Percentiles rank a stretch among this genome's conserved stretches.
Conservation (phyloP, 2,329 filamentous ascomycete genomes). For the Periconia sp. region DNA sequence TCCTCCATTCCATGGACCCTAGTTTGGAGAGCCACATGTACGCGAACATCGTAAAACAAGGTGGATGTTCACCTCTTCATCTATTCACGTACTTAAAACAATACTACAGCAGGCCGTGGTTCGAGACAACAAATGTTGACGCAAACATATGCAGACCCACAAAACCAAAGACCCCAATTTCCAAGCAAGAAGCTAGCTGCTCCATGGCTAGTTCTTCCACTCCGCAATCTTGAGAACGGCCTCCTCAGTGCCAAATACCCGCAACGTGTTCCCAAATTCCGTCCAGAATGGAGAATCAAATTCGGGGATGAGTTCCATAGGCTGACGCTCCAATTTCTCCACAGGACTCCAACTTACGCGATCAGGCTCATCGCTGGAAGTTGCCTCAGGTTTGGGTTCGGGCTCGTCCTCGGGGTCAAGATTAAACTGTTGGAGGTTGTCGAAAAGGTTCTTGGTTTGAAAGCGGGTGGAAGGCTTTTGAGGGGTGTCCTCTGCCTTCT, state of each 20-base stretch:
- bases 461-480: conserved; percentile 12
- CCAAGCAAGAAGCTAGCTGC: too few species aligned
- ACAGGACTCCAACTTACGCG: conserved; percentile 4
- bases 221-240: conserved; percentile 30
- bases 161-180: too few species aligned
- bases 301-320: conserved; percentile 54
- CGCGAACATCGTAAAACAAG: too few species aligned
- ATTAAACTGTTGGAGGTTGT: conserved; percentile 11
- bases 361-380: not conserved
- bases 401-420: conserved; percentile 6
- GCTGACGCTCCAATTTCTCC: conserved; percentile 16
- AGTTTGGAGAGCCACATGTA: too few species aligned
- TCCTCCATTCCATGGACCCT: too few species aligned
- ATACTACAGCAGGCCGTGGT: too few species aligned
- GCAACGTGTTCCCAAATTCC: conserved; percentile 60
- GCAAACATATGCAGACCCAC: too few species aligned
- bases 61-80: too few species aligned
- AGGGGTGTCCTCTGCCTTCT: conserved; percentile 14
- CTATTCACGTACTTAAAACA: too few species aligned
- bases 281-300: conserved; percentile 58
- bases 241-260: conserved; percentile 63
- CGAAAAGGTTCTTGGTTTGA: conserved; percentile 30
- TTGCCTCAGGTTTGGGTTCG: not conserved
- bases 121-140: too few species aligned
- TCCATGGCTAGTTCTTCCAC: conserved; percentile 12